Evolutionary conservation across 2,329 filamentous ascomycete species (phyloP), one percentile per base, ranked within the genome.

Genomic region (Penicillium sp.): DNA sequence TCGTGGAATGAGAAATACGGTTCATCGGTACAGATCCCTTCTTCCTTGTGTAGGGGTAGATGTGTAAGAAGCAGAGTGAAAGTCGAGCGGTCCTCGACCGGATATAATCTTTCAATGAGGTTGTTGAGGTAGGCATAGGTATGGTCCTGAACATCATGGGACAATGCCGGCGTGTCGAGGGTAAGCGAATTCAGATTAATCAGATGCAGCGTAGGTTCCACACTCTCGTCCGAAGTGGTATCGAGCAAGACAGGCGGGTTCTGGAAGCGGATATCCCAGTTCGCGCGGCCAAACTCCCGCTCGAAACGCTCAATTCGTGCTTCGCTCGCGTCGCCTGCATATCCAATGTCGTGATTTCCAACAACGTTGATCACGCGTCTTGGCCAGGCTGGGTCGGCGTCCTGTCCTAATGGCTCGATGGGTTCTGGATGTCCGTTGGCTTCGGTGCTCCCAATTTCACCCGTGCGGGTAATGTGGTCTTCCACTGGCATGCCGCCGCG

Each of bases 311-410:
- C 74, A 44, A 96, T 75, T 3, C 89, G 81, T 51, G 81, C 76
- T n/a, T 77, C 71, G 32, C 85, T 89, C 51, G 97, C 77, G 67
- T 98, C 93, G 3, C 93, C 93, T 0, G 90, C 89, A 65, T 98
- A 98, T 27, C 93, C 93, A 61, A 98, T 84, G 67, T 98, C 93
- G 65, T 98, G 93, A 63, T 98, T 98, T 1, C 93, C 93, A 0
- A 84, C 89, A 22, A 97, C 81, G 57, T 95, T 94, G 65, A 98
- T 89, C 53, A 96, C 77, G 45, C 86, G 80, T 32, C 74, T 77
- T n/a, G 76, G 69, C 93, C 93, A 97, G 2, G 69, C 67, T 5
- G 73, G 69, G 50, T 77, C 70, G 13, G 59, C 44, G 53, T 59
- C 51, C 7, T 50, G 46, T 18, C 68, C 67, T 5, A 70, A 50